Base-by-base conservation (phyloP, 192 early-diverging fungal species). In the Podila minutissima region DNA sequence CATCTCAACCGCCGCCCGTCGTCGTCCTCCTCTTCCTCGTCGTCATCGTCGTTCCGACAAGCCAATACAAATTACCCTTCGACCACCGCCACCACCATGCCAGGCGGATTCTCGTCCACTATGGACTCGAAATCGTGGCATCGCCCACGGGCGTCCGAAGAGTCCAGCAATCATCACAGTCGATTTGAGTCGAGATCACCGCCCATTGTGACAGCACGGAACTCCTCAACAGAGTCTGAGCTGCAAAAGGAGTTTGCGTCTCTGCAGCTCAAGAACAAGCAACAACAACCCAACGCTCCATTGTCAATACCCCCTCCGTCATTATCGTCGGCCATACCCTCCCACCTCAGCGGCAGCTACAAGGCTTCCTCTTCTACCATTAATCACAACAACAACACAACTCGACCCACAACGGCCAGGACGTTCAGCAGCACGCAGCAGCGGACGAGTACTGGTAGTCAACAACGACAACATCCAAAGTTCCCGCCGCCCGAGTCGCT, bases 391-490 rank as follows among this genome's bases (percentile, higher is more conserved):
- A 22, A 55, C 35, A 15, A 46, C 65, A 0, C 28, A 5, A 55
- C 53, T n/a, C 53, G 53, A 26, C 53, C 53, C 24, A 8, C 65
- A 11, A 81, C 76, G 12, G 77, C 77, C 33, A 68, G 77, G 62
- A 61, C 77, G 19, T 81, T 73, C 29, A 81, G 77, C 22, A 81
- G 51, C 35, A 81, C 77, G 11, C 77, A 81, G 22, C 64, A 38
- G 8, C 53, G 24, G n/a, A 55, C 53, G n/a, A 55, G 24, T 22
- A 9, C 53, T 26, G 22, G 24, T 17, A 53, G n/a, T 22, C 50
- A 53, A 22, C 53, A 24, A 26, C 51, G 20, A 8, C 24, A 26
- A 26, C 53, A 55, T 26, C 67, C 71, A 29, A 49, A 70, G 24
- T 51, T 68, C 24, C 59, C 77, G 1, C 77, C 77, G 12, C 77